Conservation (phyloP, 108 stramenopile genomes). For the Skeletonema tropicum region DNA sequence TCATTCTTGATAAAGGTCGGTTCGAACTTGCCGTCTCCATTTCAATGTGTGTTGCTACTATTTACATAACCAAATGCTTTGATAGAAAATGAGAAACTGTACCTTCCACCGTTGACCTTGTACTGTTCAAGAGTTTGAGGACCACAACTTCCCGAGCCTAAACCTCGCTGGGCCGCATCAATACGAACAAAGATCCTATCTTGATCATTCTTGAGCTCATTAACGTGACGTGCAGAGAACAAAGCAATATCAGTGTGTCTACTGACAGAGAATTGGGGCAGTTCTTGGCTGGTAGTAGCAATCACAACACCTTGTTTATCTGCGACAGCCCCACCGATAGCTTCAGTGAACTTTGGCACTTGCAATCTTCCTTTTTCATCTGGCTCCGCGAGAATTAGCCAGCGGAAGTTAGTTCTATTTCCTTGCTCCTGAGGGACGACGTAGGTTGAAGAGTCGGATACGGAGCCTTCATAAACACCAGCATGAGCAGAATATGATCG, state of each 20-base stretch:
- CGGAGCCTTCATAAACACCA: slow-evolving; percentile 24
- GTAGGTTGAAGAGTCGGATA: slow-evolving; percentile 23
- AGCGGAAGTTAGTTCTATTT: slow-evolving; percentile 27
- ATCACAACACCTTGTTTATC: slow-evolving; percentile 26
- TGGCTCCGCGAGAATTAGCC: slow-evolving; percentile 33
- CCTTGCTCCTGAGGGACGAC: slow-evolving; percentile 51
- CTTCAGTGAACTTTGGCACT: background rate
- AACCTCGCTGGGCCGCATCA: slow-evolving; percentile 43
- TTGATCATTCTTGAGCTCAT: slow-evolving; percentile 16
- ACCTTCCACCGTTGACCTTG: slow-evolving; percentile 25
- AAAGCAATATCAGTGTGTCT: slow-evolving; percentile 19
- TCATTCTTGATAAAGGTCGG: too few species aligned
- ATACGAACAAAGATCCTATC: slow-evolving; percentile 30
- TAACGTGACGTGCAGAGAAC: slow-evolving; percentile 25
- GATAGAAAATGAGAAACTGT: slow-evolving; percentile 20
- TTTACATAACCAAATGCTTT: slow-evolving; percentile 12
- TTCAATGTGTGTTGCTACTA: too few species aligned
- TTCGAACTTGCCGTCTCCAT: too few species aligned
- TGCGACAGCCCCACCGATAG: background rate
- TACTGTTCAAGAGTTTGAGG: slow-evolving; percentile 41
- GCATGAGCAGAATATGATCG: slow-evolving; percentile 35
- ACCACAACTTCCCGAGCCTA: slow-evolving; percentile 44
- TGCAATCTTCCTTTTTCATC: background rate
- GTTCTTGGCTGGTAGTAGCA: background rate
- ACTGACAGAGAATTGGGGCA: slow-evolving; percentile 23